These are phyloP conservation scores for Cryptococcus depauperatus DNA, from an alignment of 1,284 basidiomycete genomes.

Conservation along the genomic window DNA sequence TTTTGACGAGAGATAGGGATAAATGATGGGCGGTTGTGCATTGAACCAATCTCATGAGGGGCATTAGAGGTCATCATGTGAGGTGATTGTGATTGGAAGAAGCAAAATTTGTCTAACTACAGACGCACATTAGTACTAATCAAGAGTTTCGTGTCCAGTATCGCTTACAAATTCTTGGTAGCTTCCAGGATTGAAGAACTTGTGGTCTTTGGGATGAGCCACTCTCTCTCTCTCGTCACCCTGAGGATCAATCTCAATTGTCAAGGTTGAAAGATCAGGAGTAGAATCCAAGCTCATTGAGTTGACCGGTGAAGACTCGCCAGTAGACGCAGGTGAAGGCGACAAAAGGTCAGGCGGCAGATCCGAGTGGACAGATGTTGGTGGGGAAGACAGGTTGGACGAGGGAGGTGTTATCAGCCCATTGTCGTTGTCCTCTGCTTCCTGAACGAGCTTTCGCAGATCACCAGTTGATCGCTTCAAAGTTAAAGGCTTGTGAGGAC, in stretches of 20 bases:
- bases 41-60: conserved; percentile 17
- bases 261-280: conserved; percentile 20
- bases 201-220: conserved; percentile 19
- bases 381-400: conserved; percentile 40
- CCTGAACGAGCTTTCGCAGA: conserved; percentile 18
- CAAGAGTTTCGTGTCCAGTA: neutral
- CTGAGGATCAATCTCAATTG: conserved; percentile 17
- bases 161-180: conserved; percentile 44
- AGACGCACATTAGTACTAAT: neutral
- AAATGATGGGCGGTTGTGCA: conserved; percentile 16
- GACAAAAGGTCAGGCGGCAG: conserved; percentile 19
- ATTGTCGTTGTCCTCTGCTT: conserved; percentile 14
- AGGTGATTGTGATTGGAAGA: conserved; percentile 41
- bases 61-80: no score
- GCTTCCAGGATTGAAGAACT: conserved; percentile 20
- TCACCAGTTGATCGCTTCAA: conserved; percentile 32
- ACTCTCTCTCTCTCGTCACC: conserved; percentile 18
- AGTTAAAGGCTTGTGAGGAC: conserved; percentile 12
- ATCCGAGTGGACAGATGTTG: conserved; percentile 20
- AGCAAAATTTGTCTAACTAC: conserved; percentile 44
- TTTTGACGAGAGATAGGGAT: conserved; percentile 20
- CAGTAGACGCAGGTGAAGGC: conserved; percentile 32
- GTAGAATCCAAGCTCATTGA: conserved; percentile 22
- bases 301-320: conserved; percentile 36
- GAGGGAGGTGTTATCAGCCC: conserved; percentile 39